Conservation (phyloP, 2,329 filamentous ascomycete genomes). For the Cytospora paraplurivora region DNA sequence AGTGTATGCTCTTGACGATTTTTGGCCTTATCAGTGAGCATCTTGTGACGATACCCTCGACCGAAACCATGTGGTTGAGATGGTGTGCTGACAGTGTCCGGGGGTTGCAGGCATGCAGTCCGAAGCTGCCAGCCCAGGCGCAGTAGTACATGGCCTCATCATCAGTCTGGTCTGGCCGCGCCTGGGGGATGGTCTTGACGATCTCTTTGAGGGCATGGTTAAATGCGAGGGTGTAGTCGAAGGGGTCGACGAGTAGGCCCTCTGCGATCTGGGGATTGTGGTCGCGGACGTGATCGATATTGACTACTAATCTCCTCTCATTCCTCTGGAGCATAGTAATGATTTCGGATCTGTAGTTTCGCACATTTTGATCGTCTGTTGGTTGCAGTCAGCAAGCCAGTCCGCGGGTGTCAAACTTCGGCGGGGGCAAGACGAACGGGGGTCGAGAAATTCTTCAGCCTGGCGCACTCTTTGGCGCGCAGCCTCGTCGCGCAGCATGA, state of each 20-base stretch:
- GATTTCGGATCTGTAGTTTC: conserved; percentile 88
- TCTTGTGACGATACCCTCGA: conserved; percentile 96
- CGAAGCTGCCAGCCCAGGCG: conserved; percentile 95
- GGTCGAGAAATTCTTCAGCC: conserved; percentile 92
- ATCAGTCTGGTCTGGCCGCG: conserved; percentile 72
- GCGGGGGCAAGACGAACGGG: conserved; percentile 61
- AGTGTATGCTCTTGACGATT: conserved; percentile 97
- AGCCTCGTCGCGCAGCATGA: conserved; percentile 81
- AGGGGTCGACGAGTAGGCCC: conserved; percentile 79
- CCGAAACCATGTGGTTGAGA: conserved; percentile 93
- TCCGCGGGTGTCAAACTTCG: background rate
- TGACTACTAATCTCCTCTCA: conserved; percentile 67
- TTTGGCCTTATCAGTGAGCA: conserved; percentile 95
- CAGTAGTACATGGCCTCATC: conserved; percentile 91
- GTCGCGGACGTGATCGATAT: conserved; percentile 86
- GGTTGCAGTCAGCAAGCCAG: conserved; percentile 6
- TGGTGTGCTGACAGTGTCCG: conserved; percentile 86
- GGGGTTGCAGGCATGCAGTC: conserved; percentile 91
- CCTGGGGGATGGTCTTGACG: conserved; percentile 75
- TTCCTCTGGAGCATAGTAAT: conserved; percentile 73
- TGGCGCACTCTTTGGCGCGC: conserved; percentile 80
- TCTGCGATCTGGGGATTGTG: conserved; percentile 82
- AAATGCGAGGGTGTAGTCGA: conserved; percentile 87
- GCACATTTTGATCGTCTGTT: conserved; percentile 54
- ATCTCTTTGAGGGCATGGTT: conserved; percentile 88